Evolutionary conservation across 768 basidiomycete genomes (phyloP).

Genomic region (Tricholoma furcatifolium): DNA sequence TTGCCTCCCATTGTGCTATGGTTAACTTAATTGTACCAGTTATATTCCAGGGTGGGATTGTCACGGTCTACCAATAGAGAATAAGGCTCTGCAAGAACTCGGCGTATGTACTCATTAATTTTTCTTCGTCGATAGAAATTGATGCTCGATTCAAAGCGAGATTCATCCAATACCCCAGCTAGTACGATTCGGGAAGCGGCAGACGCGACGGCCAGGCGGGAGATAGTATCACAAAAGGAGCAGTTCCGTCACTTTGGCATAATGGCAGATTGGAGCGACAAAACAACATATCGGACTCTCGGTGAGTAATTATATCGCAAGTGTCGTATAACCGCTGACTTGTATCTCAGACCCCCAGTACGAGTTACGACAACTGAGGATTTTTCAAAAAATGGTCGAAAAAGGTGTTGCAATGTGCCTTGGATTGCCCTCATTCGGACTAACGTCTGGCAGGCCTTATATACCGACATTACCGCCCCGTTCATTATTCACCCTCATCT

Average conservation of each 20-base stretch:
- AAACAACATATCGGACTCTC: conserved; percentile 80
- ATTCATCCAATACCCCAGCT: conserved; percentile 55
- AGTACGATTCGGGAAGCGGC: conserved; percentile 69
- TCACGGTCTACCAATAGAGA: conserved; percentile 96
- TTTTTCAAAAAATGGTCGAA: conserved; percentile 88
- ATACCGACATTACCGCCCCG: conserved; percentile 83
- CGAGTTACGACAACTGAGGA: conserved; percentile 81
- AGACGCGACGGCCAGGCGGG: conserved; percentile 64
- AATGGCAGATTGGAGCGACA: conserved; percentile 86
- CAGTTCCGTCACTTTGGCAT: conserved; percentile 84
- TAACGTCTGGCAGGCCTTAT: conserved; percentile 60
- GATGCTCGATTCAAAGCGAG: conserved; percentile 38
- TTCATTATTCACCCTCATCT: conserved; percentile 94
- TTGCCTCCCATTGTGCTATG: not conserved
- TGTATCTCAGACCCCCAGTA: conserved; percentile 69
- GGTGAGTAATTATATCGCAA: conserved; percentile 42
- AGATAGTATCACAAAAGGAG: conserved; percentile 70
- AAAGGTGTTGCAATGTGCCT: too few species aligned
- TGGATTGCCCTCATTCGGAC: not conserved
- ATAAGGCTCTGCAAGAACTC: conserved; percentile 82
- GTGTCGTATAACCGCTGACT: not conserved
- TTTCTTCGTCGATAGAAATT: not conserved
- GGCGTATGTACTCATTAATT: conserved; percentile 42
- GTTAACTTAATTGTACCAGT: conserved; percentile 37
- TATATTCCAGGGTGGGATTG: conserved; percentile 98